Conservation (phyloP, 116 monocot species). For the Iris pallida region DNA sequence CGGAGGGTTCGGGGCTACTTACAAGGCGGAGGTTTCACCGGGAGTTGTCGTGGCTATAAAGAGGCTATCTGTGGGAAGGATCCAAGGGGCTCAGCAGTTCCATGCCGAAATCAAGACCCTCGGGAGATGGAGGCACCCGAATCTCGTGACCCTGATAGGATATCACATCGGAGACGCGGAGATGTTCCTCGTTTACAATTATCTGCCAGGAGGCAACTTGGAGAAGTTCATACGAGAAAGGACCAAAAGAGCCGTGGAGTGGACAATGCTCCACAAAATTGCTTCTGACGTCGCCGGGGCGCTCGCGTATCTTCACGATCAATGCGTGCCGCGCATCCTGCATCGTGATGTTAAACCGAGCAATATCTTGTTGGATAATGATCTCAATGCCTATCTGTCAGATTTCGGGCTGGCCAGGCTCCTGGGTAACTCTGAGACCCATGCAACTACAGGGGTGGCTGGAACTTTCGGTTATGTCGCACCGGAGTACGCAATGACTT, state of each 20-base stretch:
- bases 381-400: conserved; percentile 53
- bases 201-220: conserved; percentile 48
- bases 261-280: conserved; percentile 64
- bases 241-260: conserved; percentile 40
- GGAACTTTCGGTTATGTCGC: conserved; percentile 68
- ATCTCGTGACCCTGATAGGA: conserved; percentile 61
- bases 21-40: conserved; percentile 64
- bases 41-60: conserved; percentile 60
- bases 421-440: conserved; percentile 60
- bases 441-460: conserved; percentile 63
- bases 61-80: conserved; percentile 52
- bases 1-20: conserved; percentile 70
- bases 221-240: conserved; percentile 63
- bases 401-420: conserved; percentile 63
- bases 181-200: conserved; percentile 66
- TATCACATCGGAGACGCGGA: conserved; percentile 53
- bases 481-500: conserved; percentile 67
- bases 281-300: conserved; percentile 63
- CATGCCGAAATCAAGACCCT: conserved; percentile 66
- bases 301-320: conserved; percentile 53
- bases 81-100: conserved; percentile 58
- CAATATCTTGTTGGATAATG: conserved; percentile 61
- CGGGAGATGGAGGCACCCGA: conserved; percentile 50
- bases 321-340: conserved; percentile 52
- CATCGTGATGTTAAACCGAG: conserved; percentile 67